phyloP scores from a whole-genome alignment of 352 stramenopile species.

The Phytophthora podocarpi region DNA sequence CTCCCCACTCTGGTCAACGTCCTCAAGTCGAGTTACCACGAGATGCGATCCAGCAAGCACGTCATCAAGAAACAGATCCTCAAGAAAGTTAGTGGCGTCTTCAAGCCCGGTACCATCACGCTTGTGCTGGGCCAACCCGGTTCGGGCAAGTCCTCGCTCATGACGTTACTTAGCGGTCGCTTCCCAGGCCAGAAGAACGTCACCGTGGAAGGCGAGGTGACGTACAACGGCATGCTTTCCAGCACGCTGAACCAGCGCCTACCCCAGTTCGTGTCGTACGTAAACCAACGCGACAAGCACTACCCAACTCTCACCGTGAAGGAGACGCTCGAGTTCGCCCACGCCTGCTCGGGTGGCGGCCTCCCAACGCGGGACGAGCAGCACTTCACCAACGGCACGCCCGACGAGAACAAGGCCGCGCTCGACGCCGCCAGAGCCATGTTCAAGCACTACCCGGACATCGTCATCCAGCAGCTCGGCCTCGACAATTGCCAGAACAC shows the following conservation, averaged over 20 bases:
- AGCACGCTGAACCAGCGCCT: conserved; percentile 12
- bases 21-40: background rate
- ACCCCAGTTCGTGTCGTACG: conserved; percentile 50
- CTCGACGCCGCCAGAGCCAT: background rate
- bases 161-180: conserved; percentile 31
- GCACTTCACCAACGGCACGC: background rate
- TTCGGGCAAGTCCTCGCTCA: too few species aligned
- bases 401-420: background rate
- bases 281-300: conserved; percentile 52
- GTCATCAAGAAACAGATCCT: too few species aligned
- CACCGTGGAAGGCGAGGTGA: conserved; percentile 22
- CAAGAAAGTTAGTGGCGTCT: too few species aligned
- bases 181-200: conserved; percentile 28
- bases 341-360: conserved; percentile 30
- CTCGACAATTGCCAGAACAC: conserved; percentile 40
- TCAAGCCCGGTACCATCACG: too few species aligned
- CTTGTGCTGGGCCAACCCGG: too few species aligned
- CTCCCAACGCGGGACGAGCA: background rate
- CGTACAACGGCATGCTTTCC: conserved; percentile 22
- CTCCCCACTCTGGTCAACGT: conserved; percentile 36
- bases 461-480: conserved; percentile 13
- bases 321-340: conserved; percentile 57
- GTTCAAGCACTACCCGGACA: conserved; percentile 4
- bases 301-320: conserved; percentile 53
- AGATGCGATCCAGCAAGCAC: conserved; percentile 13